phyloP scores from a whole-genome alignment of 2,329 filamentous ascomycete species.

The Colletotrichum incanum region DNA sequence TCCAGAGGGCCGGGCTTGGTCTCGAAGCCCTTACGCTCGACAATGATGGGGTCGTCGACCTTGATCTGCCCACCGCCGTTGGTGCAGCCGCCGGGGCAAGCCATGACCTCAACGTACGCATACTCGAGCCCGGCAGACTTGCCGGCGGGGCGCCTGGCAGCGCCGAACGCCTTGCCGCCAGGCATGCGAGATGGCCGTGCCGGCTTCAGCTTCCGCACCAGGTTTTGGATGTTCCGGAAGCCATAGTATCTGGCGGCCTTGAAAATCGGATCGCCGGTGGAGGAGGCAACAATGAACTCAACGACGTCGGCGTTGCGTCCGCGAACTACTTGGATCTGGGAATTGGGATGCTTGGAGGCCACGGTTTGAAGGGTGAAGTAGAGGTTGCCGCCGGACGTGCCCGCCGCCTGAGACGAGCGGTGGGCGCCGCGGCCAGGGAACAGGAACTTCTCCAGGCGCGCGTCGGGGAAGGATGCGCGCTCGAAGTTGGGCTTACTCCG shows the following conservation, averaged over 20 bases:
- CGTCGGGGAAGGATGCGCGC: conserved; percentile 79
- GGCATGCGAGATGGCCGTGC: conserved; percentile 84
- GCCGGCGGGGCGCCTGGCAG: conserved; percentile 67
- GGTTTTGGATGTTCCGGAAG: conserved; percentile 98
- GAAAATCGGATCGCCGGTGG: conserved; percentile 73
- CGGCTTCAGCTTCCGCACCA: conserved; percentile 93
- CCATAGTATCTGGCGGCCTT: conserved; percentile 94
- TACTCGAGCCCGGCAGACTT: conserved; percentile 75
- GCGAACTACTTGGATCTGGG: conserved; percentile 78
- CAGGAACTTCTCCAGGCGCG: conserved; percentile 79
- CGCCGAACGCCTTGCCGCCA: conserved; percentile 76
- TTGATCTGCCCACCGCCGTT: conserved; percentile 98
- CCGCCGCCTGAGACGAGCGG: conserved; percentile 70
- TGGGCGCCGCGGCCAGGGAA: conserved; percentile 70
- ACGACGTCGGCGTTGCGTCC: conserved; percentile 94
- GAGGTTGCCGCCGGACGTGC: conserved; percentile 91
- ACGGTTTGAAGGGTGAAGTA: conserved; percentile 86
- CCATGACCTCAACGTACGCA: conserved; percentile 98
- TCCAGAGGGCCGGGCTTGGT: conserved; percentile 79
- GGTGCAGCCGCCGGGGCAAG: conserved; percentile 97
- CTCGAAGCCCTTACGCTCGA: conserved; percentile 63
- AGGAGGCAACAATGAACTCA: conserved; percentile 81
- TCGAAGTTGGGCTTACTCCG: conserved; percentile 68
- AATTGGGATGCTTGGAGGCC: conserved; percentile 79
- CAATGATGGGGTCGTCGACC: conserved; percentile 80